A percentile compares a stretch with the other conserved stretches of the same genome.
Conservation (phyloP, 179 eudicot species). For the Beta macrorhiza region DNA sequence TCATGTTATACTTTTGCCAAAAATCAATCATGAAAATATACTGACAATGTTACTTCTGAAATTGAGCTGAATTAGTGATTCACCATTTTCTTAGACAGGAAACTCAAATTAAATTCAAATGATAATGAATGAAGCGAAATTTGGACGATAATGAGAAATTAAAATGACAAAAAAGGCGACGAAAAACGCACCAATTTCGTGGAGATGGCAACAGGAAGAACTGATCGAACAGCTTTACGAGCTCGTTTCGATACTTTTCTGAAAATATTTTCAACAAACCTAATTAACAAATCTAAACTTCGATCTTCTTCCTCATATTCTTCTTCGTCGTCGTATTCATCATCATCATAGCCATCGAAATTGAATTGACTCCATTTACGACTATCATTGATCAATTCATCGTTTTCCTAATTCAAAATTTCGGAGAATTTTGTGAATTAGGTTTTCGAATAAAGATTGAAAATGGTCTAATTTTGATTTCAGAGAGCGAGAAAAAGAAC, state of each 20-base stretch:
- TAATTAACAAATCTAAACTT: slow-evolving; percentile 79
- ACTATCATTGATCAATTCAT: slow-evolving; percentile 36
- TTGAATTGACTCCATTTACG: slow-evolving; percentile 44
- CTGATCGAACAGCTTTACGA: slow-evolving; percentile 80
- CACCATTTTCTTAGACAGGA: no score
- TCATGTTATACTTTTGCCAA: not conserved
- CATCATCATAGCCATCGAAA: slow-evolving; percentile 43
- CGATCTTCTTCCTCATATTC: slow-evolving; percentile 81
- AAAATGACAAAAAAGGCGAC: not conserved
- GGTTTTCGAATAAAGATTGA: not conserved
- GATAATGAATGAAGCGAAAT: not conserved
- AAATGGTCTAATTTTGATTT: not conserved
- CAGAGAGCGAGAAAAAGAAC: slow-evolving; percentile 16
- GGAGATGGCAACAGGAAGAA: slow-evolving; percentile 71
- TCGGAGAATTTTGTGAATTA: not conserved
- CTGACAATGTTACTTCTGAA: not conserved
- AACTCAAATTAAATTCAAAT: not conserved
- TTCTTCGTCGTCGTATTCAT: slow-evolving; percentile 56
- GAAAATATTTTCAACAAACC: slow-evolving; percentile 76
- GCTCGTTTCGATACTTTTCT: slow-evolving; percentile 75
- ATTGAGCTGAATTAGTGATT: no score
- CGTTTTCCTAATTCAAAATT: slow-evolving; percentile 30
- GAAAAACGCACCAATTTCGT: slow-evolving; percentile 59
- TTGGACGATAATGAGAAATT: not conserved
- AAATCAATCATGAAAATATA: no score